A percentile compares a stretch with the other conserved stretches of the same genome.
These are phyloP conservation scores for Pistacia vera DNA, from an alignment of 345 rosid genomes.

Conservation along the genomic window DNA sequence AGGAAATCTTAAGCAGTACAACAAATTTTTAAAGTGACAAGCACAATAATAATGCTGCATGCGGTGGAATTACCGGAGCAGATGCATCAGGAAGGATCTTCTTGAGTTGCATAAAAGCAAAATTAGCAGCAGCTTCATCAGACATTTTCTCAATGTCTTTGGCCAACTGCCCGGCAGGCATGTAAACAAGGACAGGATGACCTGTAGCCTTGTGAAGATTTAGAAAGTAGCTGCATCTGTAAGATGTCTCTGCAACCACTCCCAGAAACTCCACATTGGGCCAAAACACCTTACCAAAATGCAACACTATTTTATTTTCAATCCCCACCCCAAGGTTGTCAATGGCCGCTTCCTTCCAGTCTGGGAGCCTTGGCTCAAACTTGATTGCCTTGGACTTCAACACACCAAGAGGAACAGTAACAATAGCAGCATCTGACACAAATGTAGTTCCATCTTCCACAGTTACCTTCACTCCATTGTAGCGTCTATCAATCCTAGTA, in stretches of 20 bases:
- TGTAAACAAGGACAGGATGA: constrained; percentile 84
- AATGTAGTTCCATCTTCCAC: constrained; percentile 72
- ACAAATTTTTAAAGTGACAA: background rate
- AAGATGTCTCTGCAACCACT: constrained; percentile 87
- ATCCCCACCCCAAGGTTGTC: constrained; percentile 86
- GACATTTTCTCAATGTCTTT: constrained; percentile 96
- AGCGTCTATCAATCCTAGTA: constrained; percentile 61
- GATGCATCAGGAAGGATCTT: constrained; percentile 86
- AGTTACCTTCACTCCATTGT: constrained; percentile 79
- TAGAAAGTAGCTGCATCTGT: constrained; percentile 90
- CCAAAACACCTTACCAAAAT: constrained; percentile 91
- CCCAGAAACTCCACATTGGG: constrained; percentile 98
- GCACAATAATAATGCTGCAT: background rate
- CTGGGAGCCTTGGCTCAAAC: constrained; percentile 88
- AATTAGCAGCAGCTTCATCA: constrained; percentile 90
- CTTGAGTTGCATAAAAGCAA: constrained; percentile 81
- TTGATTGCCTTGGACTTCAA: constrained; percentile 61
- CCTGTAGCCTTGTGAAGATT: constrained; percentile 98
- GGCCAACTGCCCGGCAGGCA: constrained; percentile 99
- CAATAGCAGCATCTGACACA: constrained; percentile 78
- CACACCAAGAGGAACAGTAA: constrained; percentile 89
- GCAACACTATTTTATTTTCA: constrained; percentile 83
- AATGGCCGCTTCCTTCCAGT: constrained; percentile 96
- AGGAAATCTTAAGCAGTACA: too few relatives aligned
- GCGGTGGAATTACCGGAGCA: constrained; percentile 45